Conservation (phyloP, 2,329 filamentous ascomycete species). For the Pseudogymnoascus destructans region DNA sequence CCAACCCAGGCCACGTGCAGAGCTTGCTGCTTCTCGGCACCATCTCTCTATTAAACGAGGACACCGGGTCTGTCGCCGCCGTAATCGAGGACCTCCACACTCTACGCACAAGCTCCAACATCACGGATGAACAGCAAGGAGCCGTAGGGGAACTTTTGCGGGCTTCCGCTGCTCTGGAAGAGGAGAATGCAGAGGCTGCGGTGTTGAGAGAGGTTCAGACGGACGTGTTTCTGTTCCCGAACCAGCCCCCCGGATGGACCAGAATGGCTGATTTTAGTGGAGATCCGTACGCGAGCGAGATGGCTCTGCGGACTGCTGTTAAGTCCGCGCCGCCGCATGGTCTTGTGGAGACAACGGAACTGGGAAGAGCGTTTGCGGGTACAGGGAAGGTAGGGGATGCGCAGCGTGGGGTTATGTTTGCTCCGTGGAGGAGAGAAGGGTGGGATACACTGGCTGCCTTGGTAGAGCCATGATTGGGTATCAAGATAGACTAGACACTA, state of each 20-base stretch:
- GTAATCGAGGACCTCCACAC: slow-evolving; percentile 64
- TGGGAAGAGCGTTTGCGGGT: slow-evolving; percentile 62
- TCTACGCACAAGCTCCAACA: slow-evolving; percentile 53
- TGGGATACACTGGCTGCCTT: slow-evolving; percentile 20
- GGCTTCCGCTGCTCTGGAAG: slow-evolving; percentile 52
- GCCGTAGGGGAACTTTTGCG: slow-evolving; percentile 62
- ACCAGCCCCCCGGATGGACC: slow-evolving; percentile 69
- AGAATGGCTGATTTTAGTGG: slow-evolving; percentile 51
- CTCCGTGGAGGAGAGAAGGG: slow-evolving; percentile 51
- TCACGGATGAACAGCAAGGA: slow-evolving; percentile 50
- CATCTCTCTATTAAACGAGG: slow-evolving; percentile 69
- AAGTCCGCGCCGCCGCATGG: slow-evolving; percentile 63
- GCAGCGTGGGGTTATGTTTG: slow-evolving; percentile 63
- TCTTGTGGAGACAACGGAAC: slow-evolving; percentile 50
- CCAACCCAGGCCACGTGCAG: slow-evolving; percentile 60
- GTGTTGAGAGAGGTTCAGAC: slow-evolving; percentile 53
- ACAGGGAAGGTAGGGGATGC: slow-evolving; percentile 61
- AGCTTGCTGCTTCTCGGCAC: slow-evolving; percentile 71
- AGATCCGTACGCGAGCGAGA: slow-evolving; percentile 41
- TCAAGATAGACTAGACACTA: background rate
- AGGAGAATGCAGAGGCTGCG: slow-evolving; percentile 38
- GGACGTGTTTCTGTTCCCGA: slow-evolving; percentile 69
- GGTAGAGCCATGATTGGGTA: background rate
- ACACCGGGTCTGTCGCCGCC: slow-evolving; percentile 66
- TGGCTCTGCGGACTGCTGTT: slow-evolving; percentile 69